Conservation (phyloP, 1,284 basidiomycete genomes). For the Volvariella volvacea region DNA sequence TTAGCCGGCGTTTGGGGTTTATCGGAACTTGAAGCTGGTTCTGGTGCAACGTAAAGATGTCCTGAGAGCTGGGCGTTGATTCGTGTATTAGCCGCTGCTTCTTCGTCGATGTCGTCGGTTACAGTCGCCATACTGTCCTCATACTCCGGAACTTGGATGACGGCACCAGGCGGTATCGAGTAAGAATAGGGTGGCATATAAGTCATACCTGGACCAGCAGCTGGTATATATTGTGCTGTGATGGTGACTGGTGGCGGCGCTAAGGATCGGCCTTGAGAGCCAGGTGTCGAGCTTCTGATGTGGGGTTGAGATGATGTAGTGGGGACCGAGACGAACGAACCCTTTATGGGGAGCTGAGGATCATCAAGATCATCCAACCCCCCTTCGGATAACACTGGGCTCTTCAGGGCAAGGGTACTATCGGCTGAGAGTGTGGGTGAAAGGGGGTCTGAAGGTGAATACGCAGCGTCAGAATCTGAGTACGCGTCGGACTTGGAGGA, state of each 20-base stretch:
- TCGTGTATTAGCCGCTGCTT: background rate
- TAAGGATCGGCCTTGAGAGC: background rate
- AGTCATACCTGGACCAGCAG: background rate
- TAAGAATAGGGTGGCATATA: too few relatives aligned
- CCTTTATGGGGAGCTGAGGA: background rate
- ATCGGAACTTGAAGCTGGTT: background rate
- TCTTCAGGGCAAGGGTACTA: constrained; percentile 37
- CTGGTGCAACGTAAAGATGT: background rate
- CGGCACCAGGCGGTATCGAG: background rate
- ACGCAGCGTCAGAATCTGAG: constrained; percentile 38
- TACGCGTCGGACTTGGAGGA: constrained; percentile 47
- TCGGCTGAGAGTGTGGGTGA: constrained; percentile 45
- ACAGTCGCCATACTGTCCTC: background rate
- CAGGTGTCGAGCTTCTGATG: background rate
- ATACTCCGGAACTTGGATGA: background rate
- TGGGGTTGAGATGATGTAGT: background rate
- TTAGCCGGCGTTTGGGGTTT: background rate
- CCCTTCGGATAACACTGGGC: constrained; percentile 17
- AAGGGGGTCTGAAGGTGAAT: constrained; percentile 23
- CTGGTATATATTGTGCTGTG: background rate
- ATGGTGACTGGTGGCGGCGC: background rate
- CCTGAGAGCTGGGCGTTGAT: background rate
- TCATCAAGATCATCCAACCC: constrained; percentile 8
- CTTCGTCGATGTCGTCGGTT: background rate
- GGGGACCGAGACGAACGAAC: background rate